These are phyloP conservation scores for Cephalotrichum gorgonifer DNA, from an alignment of 2,329 filamentous ascomycete species.

Conservation along the genomic window DNA sequence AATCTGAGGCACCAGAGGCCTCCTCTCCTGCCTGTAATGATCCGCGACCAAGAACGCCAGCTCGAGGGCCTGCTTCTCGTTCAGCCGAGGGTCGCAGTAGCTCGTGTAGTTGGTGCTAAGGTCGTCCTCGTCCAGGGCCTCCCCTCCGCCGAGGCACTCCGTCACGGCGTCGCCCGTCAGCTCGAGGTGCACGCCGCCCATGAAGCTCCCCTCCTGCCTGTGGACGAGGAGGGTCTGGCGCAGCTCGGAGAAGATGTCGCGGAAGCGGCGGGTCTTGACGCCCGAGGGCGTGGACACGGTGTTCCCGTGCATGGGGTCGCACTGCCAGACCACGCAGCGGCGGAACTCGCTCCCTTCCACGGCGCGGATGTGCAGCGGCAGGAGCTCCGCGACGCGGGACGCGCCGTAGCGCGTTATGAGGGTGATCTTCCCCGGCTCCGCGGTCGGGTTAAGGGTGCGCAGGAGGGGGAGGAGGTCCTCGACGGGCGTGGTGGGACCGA, in stretches of 20 bases:
- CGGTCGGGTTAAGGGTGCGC: slow-evolving; percentile 70
- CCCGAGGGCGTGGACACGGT: slow-evolving; percentile 59
- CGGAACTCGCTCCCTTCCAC: slow-evolving; percentile 68
- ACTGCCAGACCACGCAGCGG: slow-evolving; percentile 80
- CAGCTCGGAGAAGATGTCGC: slow-evolving; percentile 80
- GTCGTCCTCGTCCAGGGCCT: slow-evolving; percentile 78
- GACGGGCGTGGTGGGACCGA: slow-evolving; percentile 74
- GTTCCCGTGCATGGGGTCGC: slow-evolving; percentile 96
- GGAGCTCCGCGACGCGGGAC: slow-evolving; percentile 59
- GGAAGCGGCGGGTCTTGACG: slow-evolving; percentile 88
- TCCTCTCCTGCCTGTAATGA: slow-evolving; percentile 44
- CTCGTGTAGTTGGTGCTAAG: slow-evolving; percentile 86
- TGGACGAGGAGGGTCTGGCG: slow-evolving; percentile 77
- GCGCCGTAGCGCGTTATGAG: slow-evolving; percentile 94
- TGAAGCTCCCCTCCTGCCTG: slow-evolving; percentile 69
- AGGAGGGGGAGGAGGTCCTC: slow-evolving; percentile 70
- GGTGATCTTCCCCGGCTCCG: slow-evolving; percentile 86
- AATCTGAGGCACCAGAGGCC: slow-evolving; percentile 6
- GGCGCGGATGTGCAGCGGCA: slow-evolving; percentile 78
- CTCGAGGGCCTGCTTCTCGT: slow-evolving; percentile 96
- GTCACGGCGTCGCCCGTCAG: slow-evolving; percentile 93
- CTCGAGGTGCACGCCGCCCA: slow-evolving; percentile 91
- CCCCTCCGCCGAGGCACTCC: slow-evolving; percentile 86
- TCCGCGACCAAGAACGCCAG: slow-evolving; percentile 88
- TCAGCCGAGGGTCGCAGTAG: slow-evolving; percentile 89